Evolutionary conservation across 2,329 filamentous ascomycete species (phyloP).

Genomic region (Ceratocystis colombiana): DNA sequence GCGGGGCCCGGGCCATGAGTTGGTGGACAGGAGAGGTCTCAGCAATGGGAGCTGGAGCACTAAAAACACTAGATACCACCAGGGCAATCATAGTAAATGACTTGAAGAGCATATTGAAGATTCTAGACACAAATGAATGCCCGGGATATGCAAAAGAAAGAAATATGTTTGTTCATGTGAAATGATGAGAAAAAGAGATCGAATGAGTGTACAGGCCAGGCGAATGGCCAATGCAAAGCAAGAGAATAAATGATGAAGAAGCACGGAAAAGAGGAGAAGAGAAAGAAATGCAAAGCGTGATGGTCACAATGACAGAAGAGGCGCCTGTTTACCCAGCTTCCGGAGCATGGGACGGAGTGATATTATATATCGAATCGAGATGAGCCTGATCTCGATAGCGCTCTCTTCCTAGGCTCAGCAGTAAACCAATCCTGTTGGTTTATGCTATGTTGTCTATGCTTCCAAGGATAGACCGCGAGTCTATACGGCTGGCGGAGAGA

Average conservation of each 20-base stretch:
- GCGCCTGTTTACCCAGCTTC: background rate
- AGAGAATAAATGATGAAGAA: background rate
- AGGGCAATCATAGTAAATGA: constrained; percentile 18
- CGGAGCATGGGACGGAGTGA: too few relatives aligned
- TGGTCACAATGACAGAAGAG: constrained; percentile 6
- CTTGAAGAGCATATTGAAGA: constrained; percentile 23
- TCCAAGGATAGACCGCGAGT: too few relatives aligned
- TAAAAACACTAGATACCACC: constrained; percentile 4
- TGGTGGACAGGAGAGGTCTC: constrained; percentile 27
- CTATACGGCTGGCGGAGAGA: too few relatives aligned
- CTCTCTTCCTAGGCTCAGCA: too few relatives aligned
- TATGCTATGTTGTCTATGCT: too few relatives aligned
- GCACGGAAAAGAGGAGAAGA: background rate
- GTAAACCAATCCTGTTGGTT: too few relatives aligned
- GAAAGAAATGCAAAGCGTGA: constrained; percentile 1
- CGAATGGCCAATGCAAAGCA: constrained; percentile 12
- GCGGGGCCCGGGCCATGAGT: constrained; percentile 27
- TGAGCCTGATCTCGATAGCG: background rate
- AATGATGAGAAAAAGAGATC: background rate
- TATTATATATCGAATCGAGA: constrained; percentile 8
- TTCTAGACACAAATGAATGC: background rate
- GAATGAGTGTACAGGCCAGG: constrained; percentile 26
- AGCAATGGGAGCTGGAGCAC: constrained; percentile 8
- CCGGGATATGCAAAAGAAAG: constrained; percentile 5
- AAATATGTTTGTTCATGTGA: too few relatives aligned